These are phyloP conservation scores for Dendryphion nanum DNA, from an alignment of 2,329 filamentous ascomycete genomes.

Conservation along the genomic window DNA sequence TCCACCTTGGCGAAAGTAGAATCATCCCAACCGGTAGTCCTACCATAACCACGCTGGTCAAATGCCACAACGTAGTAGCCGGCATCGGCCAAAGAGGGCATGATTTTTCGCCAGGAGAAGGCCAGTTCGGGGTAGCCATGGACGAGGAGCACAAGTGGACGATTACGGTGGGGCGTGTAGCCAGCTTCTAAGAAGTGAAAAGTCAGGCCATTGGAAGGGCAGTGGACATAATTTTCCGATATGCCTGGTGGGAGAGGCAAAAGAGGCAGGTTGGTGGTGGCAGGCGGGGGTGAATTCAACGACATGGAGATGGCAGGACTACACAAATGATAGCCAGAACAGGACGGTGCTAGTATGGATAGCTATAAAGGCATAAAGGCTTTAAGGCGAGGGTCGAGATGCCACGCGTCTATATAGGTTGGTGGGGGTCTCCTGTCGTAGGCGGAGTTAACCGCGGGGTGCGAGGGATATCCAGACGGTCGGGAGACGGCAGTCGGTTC, in stretches of 20 bases:
- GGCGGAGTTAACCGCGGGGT: constrained; percentile 6
- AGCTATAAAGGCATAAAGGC: too few relatives aligned
- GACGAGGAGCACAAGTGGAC: constrained; percentile 60
- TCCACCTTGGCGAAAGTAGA: constrained; percentile 53
- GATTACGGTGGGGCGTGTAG: constrained; percentile 34
- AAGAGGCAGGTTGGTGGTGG: constrained; percentile 34
- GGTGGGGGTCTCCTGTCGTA: constrained; percentile 3
- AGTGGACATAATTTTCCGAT: constrained; percentile 56
- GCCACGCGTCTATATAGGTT: too few relatives aligned
- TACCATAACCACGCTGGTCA: constrained; percentile 67
- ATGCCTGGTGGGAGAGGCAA: constrained; percentile 58
- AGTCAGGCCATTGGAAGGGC: constrained; percentile 54
- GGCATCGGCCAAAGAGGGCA: constrained; percentile 56
- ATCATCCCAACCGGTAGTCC: constrained; percentile 61
- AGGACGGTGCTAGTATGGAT: too few relatives aligned
- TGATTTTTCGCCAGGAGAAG: constrained; percentile 66
- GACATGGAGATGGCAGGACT: too few relatives aligned
- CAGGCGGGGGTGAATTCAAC: constrained; percentile 2
- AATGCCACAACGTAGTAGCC: constrained; percentile 67
- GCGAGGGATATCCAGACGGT: constrained; percentile 2
- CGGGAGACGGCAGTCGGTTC: constrained; percentile 3
- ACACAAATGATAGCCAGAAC: too few relatives aligned
- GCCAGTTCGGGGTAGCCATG: constrained; percentile 70
- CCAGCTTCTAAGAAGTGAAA: constrained; percentile 62
- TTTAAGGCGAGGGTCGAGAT: too few relatives aligned